A percentile compares a stretch with the other conserved stretches of the same genome.
Evolutionary conservation across 1,284 basidiomycete genomes (phyloP).

Genomic region (Neolentinus lepideus): DNA sequence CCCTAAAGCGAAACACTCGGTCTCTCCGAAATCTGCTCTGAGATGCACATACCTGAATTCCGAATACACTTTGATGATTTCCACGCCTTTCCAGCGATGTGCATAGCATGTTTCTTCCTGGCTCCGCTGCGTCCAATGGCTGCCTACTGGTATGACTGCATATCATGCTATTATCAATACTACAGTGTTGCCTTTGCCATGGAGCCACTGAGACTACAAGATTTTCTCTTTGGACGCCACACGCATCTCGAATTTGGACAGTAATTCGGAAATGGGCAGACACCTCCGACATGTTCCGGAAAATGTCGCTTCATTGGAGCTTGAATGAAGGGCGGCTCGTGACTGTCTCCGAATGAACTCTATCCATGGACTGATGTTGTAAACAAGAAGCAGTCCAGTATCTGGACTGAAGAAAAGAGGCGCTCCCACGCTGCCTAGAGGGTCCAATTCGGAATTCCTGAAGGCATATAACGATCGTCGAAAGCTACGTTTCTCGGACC

Average conservation of each 20-base stretch:
- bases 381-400: not conserved
- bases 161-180: not conserved
- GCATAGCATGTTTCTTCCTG: not conserved
- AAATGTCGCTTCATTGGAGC: not conserved
- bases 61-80: not conserved
- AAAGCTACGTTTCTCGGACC: not conserved
- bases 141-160: not conserved
- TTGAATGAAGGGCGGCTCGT: not conserved
- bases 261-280: not conserved
- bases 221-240: too few relatives aligned
- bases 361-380: not conserved
- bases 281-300: not conserved
- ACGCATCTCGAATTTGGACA: not conserved
- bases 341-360: not conserved
- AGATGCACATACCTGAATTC: not conserved
- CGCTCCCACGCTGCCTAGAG: not conserved
- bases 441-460: not conserved
- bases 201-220: too few relatives aligned
- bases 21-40: not conserved
- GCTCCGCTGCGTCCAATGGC: not conserved
- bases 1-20: not conserved
- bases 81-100: not conserved
- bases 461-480: not conserved
- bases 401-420: not conserved
- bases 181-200: too few relatives aligned